Evolutionary conservation across 73 alveolate species (phyloP).

Genomic region (Urostyla sp.): DNA sequence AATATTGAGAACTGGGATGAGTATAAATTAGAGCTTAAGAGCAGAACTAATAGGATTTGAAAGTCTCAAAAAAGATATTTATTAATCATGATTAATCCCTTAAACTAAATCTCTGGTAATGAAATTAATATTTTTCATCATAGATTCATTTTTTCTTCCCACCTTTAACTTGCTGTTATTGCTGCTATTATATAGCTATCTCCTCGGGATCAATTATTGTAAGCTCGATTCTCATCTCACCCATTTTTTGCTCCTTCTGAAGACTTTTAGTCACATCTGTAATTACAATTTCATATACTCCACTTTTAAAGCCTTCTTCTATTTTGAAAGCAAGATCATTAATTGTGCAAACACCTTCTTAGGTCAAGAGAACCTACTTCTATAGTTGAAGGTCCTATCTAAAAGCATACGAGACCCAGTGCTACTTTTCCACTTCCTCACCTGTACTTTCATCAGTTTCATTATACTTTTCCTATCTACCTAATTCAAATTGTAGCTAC

Average conservation of each 20-base stretch:
- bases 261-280: constrained; percentile 63
- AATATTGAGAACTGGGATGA: constrained; percentile 55
- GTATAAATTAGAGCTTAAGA: constrained; percentile 28
- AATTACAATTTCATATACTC: constrained; percentile 52
- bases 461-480: constrained; percentile 46
- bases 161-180: constrained; percentile 18
- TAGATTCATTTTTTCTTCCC: constrained; percentile 61
- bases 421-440: too few species aligned
- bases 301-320: constrained; percentile 45
- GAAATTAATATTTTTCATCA: background rate
- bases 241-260: background rate
- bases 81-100: background rate
- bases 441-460: constrained; percentile 19
- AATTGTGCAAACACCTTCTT: constrained; percentile 29
- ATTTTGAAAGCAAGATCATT: constrained; percentile 15
- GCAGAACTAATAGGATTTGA: background rate
- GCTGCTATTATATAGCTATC: constrained; percentile 30
- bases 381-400: too few species aligned
- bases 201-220: constrained; percentile 62
- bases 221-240: constrained; percentile 42
- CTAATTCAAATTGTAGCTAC: constrained; percentile 53
- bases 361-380: constrained; percentile 4
- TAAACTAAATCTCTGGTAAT: background rate
- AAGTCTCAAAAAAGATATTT: background rate
- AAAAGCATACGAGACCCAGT: too few species aligned